These are phyloP conservation scores for Chernovozyma aurita DNA, from an alignment of 1,139 yeast genomes.

Conservation along the genomic window DNA sequence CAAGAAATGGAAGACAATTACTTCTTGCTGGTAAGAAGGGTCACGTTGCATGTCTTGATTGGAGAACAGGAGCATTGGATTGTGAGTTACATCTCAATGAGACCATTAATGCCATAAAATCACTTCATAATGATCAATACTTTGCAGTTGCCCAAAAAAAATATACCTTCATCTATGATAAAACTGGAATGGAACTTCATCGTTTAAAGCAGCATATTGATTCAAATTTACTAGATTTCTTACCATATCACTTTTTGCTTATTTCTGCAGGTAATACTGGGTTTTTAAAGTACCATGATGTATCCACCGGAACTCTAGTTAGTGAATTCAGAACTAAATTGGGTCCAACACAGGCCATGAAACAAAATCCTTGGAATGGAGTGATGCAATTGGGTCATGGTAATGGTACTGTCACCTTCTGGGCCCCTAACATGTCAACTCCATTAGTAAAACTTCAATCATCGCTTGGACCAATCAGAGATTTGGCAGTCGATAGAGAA, in stretches of 20 bases:
- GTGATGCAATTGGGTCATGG: conserved; percentile 91
- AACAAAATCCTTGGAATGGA: conserved; percentile 94
- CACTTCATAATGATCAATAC: conserved; percentile 85
- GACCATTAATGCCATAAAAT: conserved; percentile 85
- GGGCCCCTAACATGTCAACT: conserved; percentile 88
- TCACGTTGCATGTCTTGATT: conserved; percentile 92
- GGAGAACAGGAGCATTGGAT: conserved; percentile 81
- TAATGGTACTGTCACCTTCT: conserved; percentile 87
- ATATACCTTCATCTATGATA: conserved; percentile 88
- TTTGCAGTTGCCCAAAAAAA: conserved; percentile 97
- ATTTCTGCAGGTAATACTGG: conserved; percentile 90
- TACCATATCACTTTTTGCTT: conserved; percentile 87
- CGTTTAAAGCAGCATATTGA: conserved; percentile 88
- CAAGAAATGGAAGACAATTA: conserved; percentile 82
- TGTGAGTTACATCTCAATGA: conserved; percentile 85
- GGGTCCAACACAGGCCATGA: conserved; percentile 87
- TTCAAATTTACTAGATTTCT: conserved; percentile 73
- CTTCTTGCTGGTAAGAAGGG: conserved; percentile 88
- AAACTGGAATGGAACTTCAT: conserved; percentile 87
- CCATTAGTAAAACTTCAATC: conserved; percentile 82
- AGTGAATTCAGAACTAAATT: conserved; percentile 80
- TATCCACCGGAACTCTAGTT: conserved; percentile 84
- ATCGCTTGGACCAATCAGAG: conserved; percentile 82
- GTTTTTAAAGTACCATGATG: conserved; percentile 87
- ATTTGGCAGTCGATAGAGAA: conserved; percentile 83